A percentile compares a stretch with the other conserved stretches of the same genome.
Evolutionary conservation across 179 eudicot species (phyloP).

Genomic region (Vitellaria paradoxa): DNA sequence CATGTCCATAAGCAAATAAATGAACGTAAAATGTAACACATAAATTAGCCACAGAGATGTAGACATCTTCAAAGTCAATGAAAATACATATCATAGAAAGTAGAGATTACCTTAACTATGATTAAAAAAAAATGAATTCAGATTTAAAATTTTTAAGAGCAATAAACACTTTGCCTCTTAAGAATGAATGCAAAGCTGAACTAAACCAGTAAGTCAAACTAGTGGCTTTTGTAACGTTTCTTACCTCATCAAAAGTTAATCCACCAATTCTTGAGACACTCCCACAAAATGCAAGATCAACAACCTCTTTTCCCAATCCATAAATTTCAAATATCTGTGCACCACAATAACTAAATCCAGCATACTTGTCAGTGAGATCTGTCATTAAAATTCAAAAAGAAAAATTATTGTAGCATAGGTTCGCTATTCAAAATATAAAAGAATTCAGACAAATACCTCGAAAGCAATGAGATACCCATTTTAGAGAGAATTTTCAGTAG

Average conservation of each 20-base stretch:
- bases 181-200: conserved; percentile 5
- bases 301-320: conserved; percentile 87
- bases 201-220: neutral
- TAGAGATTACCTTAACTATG: too few relatives aligned
- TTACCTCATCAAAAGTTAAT: conserved; percentile 96
- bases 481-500: conserved; percentile 91
- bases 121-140: neutral
- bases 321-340: conserved; percentile 99
- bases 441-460: conserved; percentile 57
- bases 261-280: conserved; percentile 92
- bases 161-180: neutral
- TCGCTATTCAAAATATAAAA: neutral
- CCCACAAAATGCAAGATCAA: conserved; percentile 89
- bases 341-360: conserved; percentile 80
- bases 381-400: neutral
- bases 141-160: neutral
- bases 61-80: too few relatives aligned
- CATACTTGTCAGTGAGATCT: conserved; percentile 4
- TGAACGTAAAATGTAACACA: neutral
- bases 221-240: neutral
- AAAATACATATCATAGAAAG: too few relatives aligned
- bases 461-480: conserved; percentile 98
- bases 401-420: neutral
- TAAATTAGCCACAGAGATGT: neutral
- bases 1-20: neutral